A percentile compares a stretch with the other conserved stretches of the same genome.
Conservation (phyloP, 192 early-diverging fungal species). For the Gonapodya prolifera region DNA sequence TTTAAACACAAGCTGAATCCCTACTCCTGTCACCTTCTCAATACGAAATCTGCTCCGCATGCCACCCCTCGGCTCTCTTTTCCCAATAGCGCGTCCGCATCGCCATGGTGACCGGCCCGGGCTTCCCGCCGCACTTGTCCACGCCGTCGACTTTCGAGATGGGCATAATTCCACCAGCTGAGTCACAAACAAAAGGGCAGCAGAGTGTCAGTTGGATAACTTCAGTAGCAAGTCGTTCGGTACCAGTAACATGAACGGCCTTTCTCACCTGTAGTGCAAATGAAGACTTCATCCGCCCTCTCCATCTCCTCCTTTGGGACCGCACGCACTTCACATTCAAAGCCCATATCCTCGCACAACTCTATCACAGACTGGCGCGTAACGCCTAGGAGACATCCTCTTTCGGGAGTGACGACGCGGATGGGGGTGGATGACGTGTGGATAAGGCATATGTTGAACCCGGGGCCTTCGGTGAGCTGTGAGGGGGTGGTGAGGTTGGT, state of each 20-base stretch:
- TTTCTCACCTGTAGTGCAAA: background rate
- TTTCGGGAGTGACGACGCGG: background rate
- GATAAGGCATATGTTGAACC: background rate
- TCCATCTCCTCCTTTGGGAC: background rate
- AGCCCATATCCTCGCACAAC: background rate
- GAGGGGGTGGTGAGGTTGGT: too few relatives aligned
- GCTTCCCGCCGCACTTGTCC: too few relatives aligned
- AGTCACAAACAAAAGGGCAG: too few relatives aligned
- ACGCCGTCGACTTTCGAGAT: background rate
- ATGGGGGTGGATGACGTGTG: background rate
- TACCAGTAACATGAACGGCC: too few relatives aligned
- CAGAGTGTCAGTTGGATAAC: too few relatives aligned
- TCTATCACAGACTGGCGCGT: background rate
- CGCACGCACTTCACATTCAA: background rate
- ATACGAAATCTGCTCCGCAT: background rate
- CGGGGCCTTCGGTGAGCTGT: background rate
- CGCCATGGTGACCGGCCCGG: background rate
- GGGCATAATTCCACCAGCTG: background rate
- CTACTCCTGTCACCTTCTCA: too few relatives aligned
- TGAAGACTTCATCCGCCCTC: background rate
- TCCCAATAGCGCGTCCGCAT: background rate
- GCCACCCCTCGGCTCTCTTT: background rate
- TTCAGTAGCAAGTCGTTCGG: too few relatives aligned
- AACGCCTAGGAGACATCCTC: background rate
- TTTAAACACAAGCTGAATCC: too few relatives aligned